A percentile compares a stretch with the other conserved stretches of the same genome.
Evolutionary conservation across 2,329 filamentous ascomycete species (phyloP).

Genomic region (Alternaria tenuissima): DNA sequence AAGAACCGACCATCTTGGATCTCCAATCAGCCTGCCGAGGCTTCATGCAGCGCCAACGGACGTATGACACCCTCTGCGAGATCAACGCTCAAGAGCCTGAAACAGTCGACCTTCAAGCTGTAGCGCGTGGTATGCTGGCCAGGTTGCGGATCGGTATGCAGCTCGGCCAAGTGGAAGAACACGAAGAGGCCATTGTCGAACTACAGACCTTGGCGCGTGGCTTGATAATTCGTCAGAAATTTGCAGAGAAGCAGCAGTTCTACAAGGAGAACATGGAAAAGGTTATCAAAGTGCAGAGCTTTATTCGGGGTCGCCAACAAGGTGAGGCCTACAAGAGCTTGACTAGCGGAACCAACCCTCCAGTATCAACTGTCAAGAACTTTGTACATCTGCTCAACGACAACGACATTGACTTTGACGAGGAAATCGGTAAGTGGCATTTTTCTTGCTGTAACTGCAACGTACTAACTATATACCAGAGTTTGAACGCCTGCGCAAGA

Average conservation of each 20-base stretch:
- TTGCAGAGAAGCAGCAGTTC: constrained; percentile 84
- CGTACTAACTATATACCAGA: constrained; percentile 59
- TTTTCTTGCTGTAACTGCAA: no score
- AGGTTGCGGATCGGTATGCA: constrained; percentile 77
- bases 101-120: constrained; percentile 75
- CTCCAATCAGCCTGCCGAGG: constrained; percentile 75
- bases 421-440: constrained; percentile 73
- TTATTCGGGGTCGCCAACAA: constrained; percentile 92
- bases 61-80: constrained; percentile 70
- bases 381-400: constrained; percentile 98
- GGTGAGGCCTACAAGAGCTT: constrained; percentile 98
- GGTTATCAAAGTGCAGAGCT: constrained; percentile 98
- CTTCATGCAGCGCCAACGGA: constrained; percentile 68
- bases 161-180: constrained; percentile 79
- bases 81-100: constrained; percentile 73
- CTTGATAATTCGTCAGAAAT: constrained; percentile 75
- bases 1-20: constrained; percentile 64
- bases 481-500: constrained; percentile 93
- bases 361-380: constrained; percentile 95
- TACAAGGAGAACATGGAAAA: constrained; percentile 99
- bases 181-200: constrained; percentile 78
- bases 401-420: constrained; percentile 98
- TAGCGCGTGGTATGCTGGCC: constrained; percentile 80
- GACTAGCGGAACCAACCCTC: constrained; percentile 94
- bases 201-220: constrained; percentile 79